Percentiles rank a stretch among this genome's conserved stretches.
Conservation (phyloP, 768 basidiomycete genomes). For the Lenzites betulinus region DNA sequence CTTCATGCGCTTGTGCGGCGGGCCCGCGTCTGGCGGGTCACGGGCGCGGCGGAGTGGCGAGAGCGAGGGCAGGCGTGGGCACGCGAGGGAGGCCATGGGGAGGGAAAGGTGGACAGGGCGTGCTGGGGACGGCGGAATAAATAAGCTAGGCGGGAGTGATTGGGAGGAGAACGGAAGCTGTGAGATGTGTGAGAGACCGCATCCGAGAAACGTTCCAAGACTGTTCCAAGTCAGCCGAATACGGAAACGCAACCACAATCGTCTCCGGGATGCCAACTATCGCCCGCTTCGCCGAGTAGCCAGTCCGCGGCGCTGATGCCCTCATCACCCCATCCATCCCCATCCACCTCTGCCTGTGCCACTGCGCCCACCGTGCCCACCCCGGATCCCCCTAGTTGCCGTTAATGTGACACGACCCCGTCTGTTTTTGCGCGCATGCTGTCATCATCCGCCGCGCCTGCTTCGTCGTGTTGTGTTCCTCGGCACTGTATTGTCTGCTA, state of each 20-base stretch:
- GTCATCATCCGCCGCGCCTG: not conserved
- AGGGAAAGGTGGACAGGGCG: not conserved
- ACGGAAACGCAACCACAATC: conserved; percentile 11
- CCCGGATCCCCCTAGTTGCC: not conserved
- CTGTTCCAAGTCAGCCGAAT: conserved; percentile 16
- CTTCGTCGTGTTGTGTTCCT: conserved; percentile 7
- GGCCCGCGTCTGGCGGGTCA: not conserved
- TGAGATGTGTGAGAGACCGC: conserved; percentile 22
- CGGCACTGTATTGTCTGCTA: conserved; percentile 2
- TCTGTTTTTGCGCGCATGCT: conserved; percentile 5
- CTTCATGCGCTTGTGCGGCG: conserved; percentile 17
- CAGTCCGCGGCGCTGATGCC: too few relatives aligned
- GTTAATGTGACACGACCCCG: not conserved
- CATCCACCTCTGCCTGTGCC: not conserved
- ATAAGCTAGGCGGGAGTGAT: not conserved
- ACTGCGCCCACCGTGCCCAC: too few relatives aligned
- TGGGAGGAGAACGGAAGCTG: conserved; percentile 16
- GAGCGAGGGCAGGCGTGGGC: not conserved
- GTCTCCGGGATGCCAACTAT: conserved; percentile 13
- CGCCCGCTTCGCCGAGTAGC: conserved; percentile 19
- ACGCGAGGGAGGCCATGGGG: not conserved
- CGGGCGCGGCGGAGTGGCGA: conserved; percentile 2
- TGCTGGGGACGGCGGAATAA: not conserved
- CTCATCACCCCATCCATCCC: not conserved
- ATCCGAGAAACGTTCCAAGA: conserved; percentile 20